Evolutionary conservation across 75 land plant genomes (phyloP).

Genomic region (Cryptomeria japonica): DNA sequence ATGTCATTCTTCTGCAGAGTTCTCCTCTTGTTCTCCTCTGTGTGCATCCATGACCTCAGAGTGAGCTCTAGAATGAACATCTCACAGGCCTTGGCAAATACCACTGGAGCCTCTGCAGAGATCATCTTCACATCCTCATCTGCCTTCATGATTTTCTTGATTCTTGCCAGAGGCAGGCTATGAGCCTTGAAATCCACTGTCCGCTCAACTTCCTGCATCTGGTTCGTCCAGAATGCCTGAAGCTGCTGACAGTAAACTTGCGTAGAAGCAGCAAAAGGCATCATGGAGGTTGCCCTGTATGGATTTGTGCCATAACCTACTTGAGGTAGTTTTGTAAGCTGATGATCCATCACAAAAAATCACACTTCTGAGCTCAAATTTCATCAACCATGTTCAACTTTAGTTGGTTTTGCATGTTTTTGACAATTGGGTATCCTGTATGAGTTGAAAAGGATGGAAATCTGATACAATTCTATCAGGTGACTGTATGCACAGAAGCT

Average conservation of each 20-base stretch:
- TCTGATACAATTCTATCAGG: background rate
- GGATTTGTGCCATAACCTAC: slow-evolving; percentile 9
- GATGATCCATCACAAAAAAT: background rate
- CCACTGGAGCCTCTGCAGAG: slow-evolving; percentile 86
- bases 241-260: slow-evolving; percentile 59
- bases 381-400: background rate
- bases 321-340: background rate
- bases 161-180: slow-evolving; percentile 61
- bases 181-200: slow-evolving; percentile 60
- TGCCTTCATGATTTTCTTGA: slow-evolving; percentile 81
- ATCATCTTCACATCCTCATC: slow-evolving; percentile 85
- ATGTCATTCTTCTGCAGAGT: slow-evolving; percentile 90
- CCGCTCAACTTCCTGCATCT: slow-evolving; percentile 69
- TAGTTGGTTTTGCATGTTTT: background rate
- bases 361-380: background rate
- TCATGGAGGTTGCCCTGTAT: background rate
- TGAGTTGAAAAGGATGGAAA: background rate
- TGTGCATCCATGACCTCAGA: slow-evolving; percentile 80
- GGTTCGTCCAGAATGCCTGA: slow-evolving; percentile 66
- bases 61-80: slow-evolving; percentile 87
- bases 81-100: slow-evolving; percentile 85
- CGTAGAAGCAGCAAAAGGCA: slow-evolving; percentile 53
- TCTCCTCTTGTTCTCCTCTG: slow-evolving; percentile 86
- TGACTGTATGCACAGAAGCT: background rate
- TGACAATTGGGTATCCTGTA: background rate